phyloP scores from a whole-genome alignment of 495 filamentous ascomycete species.

The Aspergillus haitiensis region DNA sequence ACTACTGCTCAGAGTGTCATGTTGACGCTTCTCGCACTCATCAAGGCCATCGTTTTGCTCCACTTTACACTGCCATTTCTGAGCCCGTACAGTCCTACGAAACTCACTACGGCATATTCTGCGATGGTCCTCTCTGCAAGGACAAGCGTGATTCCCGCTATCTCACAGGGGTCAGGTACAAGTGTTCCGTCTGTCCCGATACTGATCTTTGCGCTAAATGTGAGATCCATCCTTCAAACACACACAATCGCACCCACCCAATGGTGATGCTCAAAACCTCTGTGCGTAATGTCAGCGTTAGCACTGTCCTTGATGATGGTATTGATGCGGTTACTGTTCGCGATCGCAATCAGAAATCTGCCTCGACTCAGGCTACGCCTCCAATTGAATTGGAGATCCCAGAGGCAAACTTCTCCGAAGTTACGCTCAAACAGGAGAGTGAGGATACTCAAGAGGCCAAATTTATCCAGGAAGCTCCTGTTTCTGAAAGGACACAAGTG shows the following conservation, averaged over 20 bases:
- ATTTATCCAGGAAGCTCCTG: background rate
- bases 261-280: slow-evolving; percentile 96
- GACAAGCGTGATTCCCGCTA: slow-evolving; percentile 56
- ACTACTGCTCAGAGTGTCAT: slow-evolving; percentile 84
- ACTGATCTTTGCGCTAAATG: slow-evolving; percentile 95
- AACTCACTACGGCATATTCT: slow-evolving; percentile 84
- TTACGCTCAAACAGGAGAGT: slow-evolving; percentile 63
- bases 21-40: slow-evolving; percentile 65
- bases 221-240: slow-evolving; percentile 80
- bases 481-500: slow-evolving; percentile 31
- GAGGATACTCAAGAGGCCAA: slow-evolving; percentile 46
- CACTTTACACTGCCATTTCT: slow-evolving; percentile 76
- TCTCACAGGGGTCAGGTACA: slow-evolving; percentile 86
- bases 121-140: slow-evolving; percentile 90
- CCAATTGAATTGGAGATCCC: slow-evolving; percentile 53
- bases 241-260: slow-evolving; percentile 91
- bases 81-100: slow-evolving; percentile 50
- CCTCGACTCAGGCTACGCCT: slow-evolving; percentile 53
- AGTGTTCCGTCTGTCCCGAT: slow-evolving; percentile 96
- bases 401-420: slow-evolving; percentile 60
- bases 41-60: slow-evolving; percentile 84
- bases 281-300: slow-evolving; percentile 85
- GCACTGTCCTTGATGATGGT: slow-evolving; percentile 73
- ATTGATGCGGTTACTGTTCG: slow-evolving; percentile 68
- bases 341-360: slow-evolving; percentile 51